Base-by-base conservation (phyloP, 2,329 filamentous ascomycete species). In the Trichoderma koningiopsis region DNA sequence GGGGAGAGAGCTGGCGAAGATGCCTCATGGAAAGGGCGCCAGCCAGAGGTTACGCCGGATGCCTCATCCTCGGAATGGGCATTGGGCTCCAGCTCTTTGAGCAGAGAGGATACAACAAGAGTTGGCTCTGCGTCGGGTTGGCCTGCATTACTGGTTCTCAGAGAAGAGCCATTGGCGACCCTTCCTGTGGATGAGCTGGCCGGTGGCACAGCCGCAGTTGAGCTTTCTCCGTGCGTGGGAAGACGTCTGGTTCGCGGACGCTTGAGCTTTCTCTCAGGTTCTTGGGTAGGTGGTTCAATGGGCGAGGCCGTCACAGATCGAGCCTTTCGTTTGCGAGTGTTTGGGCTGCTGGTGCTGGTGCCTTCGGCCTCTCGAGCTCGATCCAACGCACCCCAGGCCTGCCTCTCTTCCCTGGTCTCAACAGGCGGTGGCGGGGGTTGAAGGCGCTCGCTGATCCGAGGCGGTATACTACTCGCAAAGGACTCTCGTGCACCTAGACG, bases 361-460 rank as follows among this genome's bases (percentile, higher is more conserved):
- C 83, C 84, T 72, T 91, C 86, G 22, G 87, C 86, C 71, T 94
- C 91, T 72, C 93, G 87, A 55, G 92, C 94, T 78, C 91, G 92
- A 74, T 97, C 94, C 72, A 98, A 90, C 24, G 92, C 93, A 71
- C 94, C 93, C 96, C 95, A 97, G 4, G 95, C 93, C 69, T 89
- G 86, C 66, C 91, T 85, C 79, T 97, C 94, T 74, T 97, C 94
- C 53, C 90, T 83, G 8, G 91, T 92, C 79, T 96, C 92, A 47
- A 81, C 78, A 0, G 81, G 88, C 53, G 89, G 86, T 40, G 87
- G 86, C 19, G 82, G 81, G 75, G 85, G 82, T 69, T 88, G 86
- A 59, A 90, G 82, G 57, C 90, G 86, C 70, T 90, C 85, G 68
- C 90, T 89, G 55, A 92, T 87, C 53, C 82, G 80, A 5, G 81